These are phyloP conservation scores for Kwoniella newhampshirensis DNA, from an alignment of 768 basidiomycete genomes.

Conservation along the genomic window DNA sequence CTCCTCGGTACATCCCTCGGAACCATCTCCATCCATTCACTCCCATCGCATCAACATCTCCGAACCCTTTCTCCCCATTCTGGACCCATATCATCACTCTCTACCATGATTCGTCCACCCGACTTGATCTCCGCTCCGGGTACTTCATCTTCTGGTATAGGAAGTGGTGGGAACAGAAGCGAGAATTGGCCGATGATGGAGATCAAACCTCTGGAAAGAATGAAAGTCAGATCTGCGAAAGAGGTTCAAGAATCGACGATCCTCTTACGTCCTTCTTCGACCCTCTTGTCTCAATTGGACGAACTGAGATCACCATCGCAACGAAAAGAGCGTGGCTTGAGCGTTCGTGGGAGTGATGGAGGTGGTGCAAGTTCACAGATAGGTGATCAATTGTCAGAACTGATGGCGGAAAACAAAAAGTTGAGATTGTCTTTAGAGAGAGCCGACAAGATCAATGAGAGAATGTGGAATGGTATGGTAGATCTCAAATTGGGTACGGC, in stretches of 20 bases:
- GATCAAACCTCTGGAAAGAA: constrained; percentile 49
- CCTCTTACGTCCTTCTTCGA: constrained; percentile 26
- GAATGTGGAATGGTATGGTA: constrained; percentile 87
- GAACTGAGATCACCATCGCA: constrained; percentile 10
- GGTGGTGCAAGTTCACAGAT: constrained; percentile 2
- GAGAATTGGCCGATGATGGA: constrained; percentile 51
- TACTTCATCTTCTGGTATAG: constrained; percentile 7
- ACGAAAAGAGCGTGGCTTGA: background rate
- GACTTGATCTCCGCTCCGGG: constrained; percentile 62
- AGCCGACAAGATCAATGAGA: constrained; percentile 88
- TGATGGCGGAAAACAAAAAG: constrained; percentile 69
- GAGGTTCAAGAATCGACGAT: constrained; percentile 42
- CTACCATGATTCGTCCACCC: constrained; percentile 77
- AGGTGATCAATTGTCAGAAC: constrained; percentile 57
- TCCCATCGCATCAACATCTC: constrained; percentile 84
- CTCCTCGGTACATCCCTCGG: constrained; percentile 77
- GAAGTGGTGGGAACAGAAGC: constrained; percentile 3
- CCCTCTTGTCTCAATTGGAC: constrained; percentile 6
- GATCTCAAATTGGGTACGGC: constrained; percentile 52
- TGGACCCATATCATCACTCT: constrained; percentile 67
- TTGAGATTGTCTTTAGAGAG: constrained; percentile 71
- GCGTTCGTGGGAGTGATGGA: background rate
- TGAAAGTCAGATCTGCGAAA: constrained; percentile 43
- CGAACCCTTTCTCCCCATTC: constrained; percentile 64
- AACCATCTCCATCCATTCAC: constrained; percentile 74